phyloP scores from a whole-genome alignment of 164 flowering plant genomes.

The Umbellularia californica region DNA sequence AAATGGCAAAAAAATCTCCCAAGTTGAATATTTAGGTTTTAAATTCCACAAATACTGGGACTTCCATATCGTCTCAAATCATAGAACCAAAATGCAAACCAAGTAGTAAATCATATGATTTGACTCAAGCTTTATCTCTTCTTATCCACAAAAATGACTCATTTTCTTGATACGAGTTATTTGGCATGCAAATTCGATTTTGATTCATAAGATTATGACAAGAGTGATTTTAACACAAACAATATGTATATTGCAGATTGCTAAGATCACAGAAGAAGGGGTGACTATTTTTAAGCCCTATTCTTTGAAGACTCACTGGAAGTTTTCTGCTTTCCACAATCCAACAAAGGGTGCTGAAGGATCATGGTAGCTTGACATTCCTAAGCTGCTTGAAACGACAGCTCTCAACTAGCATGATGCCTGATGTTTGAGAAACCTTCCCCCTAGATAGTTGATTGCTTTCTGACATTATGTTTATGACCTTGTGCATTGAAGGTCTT shows the following conservation, averaged over 20 bases:
- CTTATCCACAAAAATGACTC: not conserved
- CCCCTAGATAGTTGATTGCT: not conserved
- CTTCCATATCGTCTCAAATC: too few relatives aligned
- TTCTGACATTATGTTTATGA: not conserved
- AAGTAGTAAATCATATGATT: too few relatives aligned
- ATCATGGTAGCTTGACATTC: slow-evolving; percentile 59
- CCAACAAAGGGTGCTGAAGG: slow-evolving; percentile 80
- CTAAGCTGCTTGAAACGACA: not conserved
- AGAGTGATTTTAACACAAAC: not conserved
- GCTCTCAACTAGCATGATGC: not conserved
- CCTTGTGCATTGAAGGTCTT: too few relatives aligned
- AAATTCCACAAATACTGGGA: too few relatives aligned
- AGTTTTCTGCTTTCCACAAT: slow-evolving; percentile 62
- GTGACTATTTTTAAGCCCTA: slow-evolving; percentile 59
- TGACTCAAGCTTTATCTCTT: too few relatives aligned
- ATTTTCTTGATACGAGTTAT: too few relatives aligned
- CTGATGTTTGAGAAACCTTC: not conserved
- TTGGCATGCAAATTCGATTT: too few relatives aligned
- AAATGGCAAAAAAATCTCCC: too few relatives aligned
- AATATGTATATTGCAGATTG: slow-evolving; percentile 45
- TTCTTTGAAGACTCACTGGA: slow-evolving; percentile 83
- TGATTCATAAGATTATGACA: not conserved
- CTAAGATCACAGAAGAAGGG: slow-evolving; percentile 82
- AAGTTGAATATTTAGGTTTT: too few relatives aligned
- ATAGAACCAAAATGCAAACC: too few relatives aligned